phyloP scores from a whole-genome alignment of 1,284 basidiomycete species.

The Boletus semigastroideus region DNA sequence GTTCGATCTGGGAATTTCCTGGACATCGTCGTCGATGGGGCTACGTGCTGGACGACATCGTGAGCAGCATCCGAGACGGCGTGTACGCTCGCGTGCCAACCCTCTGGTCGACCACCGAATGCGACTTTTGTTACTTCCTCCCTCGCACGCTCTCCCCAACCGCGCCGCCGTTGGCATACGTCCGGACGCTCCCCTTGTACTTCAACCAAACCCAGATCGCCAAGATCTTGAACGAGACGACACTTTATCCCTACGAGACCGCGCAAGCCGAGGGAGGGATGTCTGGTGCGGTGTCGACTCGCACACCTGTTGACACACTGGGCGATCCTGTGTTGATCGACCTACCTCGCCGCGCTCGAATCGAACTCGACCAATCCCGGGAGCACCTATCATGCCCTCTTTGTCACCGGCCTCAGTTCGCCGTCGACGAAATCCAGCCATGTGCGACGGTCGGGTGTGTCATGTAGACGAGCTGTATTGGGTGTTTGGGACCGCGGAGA shows the following conservation, averaged over 20 bases:
- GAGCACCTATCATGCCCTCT: slow-evolving; percentile 6
- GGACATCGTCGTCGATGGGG: slow-evolving; percentile 7
- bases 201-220: slow-evolving; percentile 2
- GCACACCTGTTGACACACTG: background rate
- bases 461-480: slow-evolving; percentile 13
- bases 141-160: slow-evolving; percentile 1
- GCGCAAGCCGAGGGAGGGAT: background rate
- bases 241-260: slow-evolving; percentile 8
- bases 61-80: slow-evolving; percentile 5
- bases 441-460: slow-evolving; percentile 5
- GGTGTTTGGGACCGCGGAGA: slow-evolving; percentile 14
- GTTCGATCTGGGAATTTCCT: background rate
- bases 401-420: slow-evolving; percentile 1
- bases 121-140: slow-evolving; percentile 10
- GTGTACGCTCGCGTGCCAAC: slow-evolving; percentile 3
- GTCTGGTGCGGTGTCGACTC: slow-evolving; percentile 6
- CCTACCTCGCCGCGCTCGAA: slow-evolving; percentile 3
- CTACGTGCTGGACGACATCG: slow-evolving; percentile 10
- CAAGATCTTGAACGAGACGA: slow-evolving; percentile 3
- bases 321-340: background rate
- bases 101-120: slow-evolving; percentile 11
- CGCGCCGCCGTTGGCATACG: slow-evolving; percentile 1
- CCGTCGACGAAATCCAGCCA: slow-evolving; percentile 3
- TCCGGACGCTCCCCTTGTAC: background rate
- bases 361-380: slow-evolving; percentile 2